These are phyloP conservation scores for Fusarium concolor DNA, from an alignment of 2,329 filamentous ascomycete species.

Conservation along the genomic window DNA sequence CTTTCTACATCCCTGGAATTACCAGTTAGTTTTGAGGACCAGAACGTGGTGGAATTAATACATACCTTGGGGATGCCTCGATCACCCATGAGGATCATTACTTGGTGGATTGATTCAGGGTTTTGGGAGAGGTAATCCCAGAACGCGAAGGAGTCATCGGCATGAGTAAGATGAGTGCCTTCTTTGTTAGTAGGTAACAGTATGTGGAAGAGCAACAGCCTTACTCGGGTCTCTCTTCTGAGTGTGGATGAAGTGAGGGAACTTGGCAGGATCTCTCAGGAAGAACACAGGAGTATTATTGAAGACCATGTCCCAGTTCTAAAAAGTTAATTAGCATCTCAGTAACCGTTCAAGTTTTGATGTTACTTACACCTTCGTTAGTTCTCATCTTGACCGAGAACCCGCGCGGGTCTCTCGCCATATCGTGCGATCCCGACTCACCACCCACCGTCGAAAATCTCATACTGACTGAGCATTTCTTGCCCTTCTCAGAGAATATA, in stretches of 20 bases:
- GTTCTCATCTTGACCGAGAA: constrained; percentile 81
- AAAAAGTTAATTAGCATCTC: background rate
- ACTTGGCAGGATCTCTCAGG: constrained; percentile 78
- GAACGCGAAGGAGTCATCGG: constrained; percentile 27
- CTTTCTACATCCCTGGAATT: constrained; percentile 61
- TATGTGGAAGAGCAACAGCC: too few relatives aligned
- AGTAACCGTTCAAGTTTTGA: too few relatives aligned
- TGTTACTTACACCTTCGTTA: constrained; percentile 44
- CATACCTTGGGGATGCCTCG: constrained; percentile 66
- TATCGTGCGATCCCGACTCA: constrained; percentile 77
- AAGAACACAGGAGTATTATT: constrained; percentile 80
- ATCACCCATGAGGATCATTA: constrained; percentile 70
- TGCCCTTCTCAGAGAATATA: constrained; percentile 70
- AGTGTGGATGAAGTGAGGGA: constrained; percentile 78
- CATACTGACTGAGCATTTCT: constrained; percentile 73
- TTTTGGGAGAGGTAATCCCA: constrained; percentile 69
- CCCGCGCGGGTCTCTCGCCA: constrained; percentile 77
- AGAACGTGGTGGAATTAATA: too few relatives aligned
- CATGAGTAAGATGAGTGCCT: constrained; percentile 70
- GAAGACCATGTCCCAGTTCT: constrained; percentile 18
- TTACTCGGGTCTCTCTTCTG: constrained; percentile 77
- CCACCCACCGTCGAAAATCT: constrained; percentile 83
- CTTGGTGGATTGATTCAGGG: constrained; percentile 66
- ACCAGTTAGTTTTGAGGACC: too few relatives aligned
- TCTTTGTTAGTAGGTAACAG: too few relatives aligned